Evolutionary conservation across 805 yeast species (phyloP), one percentile per base, ranked within the genome.

Genomic region (Ogataea glucozyma): DNA sequence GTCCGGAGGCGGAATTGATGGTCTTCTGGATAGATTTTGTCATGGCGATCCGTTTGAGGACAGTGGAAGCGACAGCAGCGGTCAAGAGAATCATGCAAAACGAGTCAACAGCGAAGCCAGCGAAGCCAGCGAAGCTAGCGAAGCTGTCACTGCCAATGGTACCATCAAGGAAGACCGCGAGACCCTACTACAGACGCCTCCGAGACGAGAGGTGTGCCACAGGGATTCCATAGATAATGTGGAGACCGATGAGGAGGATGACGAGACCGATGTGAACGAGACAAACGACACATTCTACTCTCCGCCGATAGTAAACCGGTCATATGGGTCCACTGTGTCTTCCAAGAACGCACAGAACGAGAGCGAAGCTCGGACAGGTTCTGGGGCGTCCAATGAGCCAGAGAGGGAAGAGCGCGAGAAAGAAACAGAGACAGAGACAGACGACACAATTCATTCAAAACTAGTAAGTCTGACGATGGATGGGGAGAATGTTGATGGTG

Each of bases 1-100:
- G 87, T 75, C 84, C 4, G 96, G 95, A 11, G 93, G 91, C 20
- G 96, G 96, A 0, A 65, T 88, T 24, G 96, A 88, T 56, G 81
- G 76, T 19, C 17, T 57, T 17, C 16, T 57, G 35, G 48, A 46
- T 3, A 31, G 42, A 26, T 44, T 42, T 16, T 23, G 32, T 18
- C 38, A 33, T 10, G 41, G 32, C 4, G 51, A 49, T 14, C 53
- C 47, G 6, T 49, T 48, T 24, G 46, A 37, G 30, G 31, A 30
- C n/a, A n/a, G n/a, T n/a, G n/a, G n/a, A n/a, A n/a, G n/a, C n/a
- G n/a, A n/a, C n/a, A n/a, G n/a, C n/a, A n/a, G n/a, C n/a, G n/a
- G n/a, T n/a, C n/a, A n/a, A n/a, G n/a, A n/a, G n/a, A n/a, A n/a
- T n/a, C n/a, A n/a, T n/a, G n/a, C n/a, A n/a, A n/a, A n/a, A n/a